These are phyloP conservation scores for Penicillium sp. DNA, from an alignment of 2,329 filamentous ascomycete species.

Conservation along the genomic window DNA sequence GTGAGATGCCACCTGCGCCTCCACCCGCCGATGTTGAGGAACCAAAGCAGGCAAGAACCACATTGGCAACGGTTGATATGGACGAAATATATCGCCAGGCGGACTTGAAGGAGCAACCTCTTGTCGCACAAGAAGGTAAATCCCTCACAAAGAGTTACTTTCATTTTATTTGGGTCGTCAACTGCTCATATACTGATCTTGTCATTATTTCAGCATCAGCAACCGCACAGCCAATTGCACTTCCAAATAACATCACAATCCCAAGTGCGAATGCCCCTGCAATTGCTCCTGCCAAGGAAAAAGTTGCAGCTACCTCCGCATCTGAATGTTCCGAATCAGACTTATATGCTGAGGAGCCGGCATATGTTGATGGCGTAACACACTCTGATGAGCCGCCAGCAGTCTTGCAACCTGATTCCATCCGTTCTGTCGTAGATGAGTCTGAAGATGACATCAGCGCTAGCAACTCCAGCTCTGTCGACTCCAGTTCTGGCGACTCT, in stretches of 20 bases:
- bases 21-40: conserved; percentile 1
- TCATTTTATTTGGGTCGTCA: no score
- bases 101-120: conserved; percentile 20
- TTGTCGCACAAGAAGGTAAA: conserved; percentile 23
- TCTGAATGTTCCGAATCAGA: conserved; percentile 8
- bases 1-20: conserved; percentile 3
- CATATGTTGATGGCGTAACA: conserved; percentile 9
- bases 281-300: not conserved
- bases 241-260: not conserved
- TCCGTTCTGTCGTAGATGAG: conserved; percentile 43
- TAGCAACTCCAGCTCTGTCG: conserved; percentile 23
- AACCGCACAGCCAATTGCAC: not conserved
- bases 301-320: not conserved
- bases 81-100: conserved; percentile 35
- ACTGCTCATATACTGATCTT: not conserved
- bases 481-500: conserved; percentile 27
- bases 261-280: not conserved
- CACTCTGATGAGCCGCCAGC: conserved; percentile 17
- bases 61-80: conserved; percentile 47
- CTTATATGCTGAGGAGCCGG: conserved; percentile 11
- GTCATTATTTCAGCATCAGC: not conserved
- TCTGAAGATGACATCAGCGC: conserved; percentile 31
- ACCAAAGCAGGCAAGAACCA: not conserved
- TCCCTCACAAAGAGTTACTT: not conserved
- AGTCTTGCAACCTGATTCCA: conserved; percentile 30